Evolutionary conservation across 371 early-diverging fungal species (phyloP).

Genomic region (Homolaphlyctis polyrhiza): DNA sequence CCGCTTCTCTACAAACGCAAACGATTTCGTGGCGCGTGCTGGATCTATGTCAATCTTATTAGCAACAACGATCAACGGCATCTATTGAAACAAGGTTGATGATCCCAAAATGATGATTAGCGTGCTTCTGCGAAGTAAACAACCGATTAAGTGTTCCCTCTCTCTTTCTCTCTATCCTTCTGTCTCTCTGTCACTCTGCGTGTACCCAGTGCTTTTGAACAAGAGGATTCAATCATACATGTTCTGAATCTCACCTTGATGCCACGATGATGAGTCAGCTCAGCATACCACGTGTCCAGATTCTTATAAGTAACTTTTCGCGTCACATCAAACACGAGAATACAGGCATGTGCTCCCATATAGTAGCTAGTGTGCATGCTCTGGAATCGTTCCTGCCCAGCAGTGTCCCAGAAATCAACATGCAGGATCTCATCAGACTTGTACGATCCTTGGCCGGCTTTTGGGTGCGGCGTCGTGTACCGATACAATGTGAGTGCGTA

Average conservation of each 20-base stretch:
- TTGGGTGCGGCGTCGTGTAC: constrained; percentile 26
- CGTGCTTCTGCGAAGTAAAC: background rate
- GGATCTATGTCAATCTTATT: constrained; percentile 52
- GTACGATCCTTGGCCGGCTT: background rate
- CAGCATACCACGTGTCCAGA: constrained; percentile 47
- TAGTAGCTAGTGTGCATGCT: constrained; percentile 59
- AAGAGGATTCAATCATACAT: no score
- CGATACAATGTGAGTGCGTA: constrained; percentile 48
- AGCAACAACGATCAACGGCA: constrained; percentile 44
- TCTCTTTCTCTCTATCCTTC: no score
- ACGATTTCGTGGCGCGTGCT: constrained; percentile 32
- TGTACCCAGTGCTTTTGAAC: no score
- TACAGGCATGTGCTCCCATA: constrained; percentile 42
- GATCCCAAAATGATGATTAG: background rate
- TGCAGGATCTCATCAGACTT: constrained; percentile 21
- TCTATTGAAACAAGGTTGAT: constrained; percentile 6
- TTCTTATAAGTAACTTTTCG: constrained; percentile 54
- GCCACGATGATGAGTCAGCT: constrained; percentile 33
- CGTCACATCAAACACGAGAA: constrained; percentile 47
- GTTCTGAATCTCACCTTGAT: constrained; percentile 11
- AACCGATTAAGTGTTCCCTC: no score
- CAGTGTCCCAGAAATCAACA: constrained; percentile 67
- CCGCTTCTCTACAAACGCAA: constrained; percentile 41
- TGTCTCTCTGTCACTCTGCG: no score
- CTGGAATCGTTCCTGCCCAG: constrained; percentile 61